Conservation (phyloP, 768 basidiomycete species). For the Asterophora lycoperdoides region DNA sequence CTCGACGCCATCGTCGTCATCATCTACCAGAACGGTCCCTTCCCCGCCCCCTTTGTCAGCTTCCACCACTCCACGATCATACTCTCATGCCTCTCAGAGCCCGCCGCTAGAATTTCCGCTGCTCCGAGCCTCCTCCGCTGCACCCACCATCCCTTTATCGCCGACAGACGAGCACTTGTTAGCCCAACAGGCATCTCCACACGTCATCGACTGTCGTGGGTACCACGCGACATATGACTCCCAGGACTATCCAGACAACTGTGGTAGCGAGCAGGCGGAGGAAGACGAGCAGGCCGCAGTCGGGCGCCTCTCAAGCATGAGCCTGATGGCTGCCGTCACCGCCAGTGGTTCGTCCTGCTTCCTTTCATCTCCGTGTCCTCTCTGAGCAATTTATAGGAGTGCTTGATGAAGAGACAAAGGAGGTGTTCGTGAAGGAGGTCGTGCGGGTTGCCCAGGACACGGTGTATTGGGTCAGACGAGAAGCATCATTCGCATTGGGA, state of each 20-base stretch:
- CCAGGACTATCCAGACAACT: slow-evolving; percentile 2
- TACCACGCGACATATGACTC: not conserved
- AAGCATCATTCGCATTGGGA: slow-evolving; percentile 85
- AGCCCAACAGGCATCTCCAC: not conserved
- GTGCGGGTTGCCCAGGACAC: slow-evolving; percentile 61
- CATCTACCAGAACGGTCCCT: slow-evolving; percentile 8
- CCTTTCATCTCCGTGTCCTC: not conserved
- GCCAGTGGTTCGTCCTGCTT: slow-evolving; percentile 53
- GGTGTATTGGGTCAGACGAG: slow-evolving; percentile 75
- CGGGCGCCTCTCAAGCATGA: slow-evolving; percentile 89
- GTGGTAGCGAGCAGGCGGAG: slow-evolving; percentile 27
- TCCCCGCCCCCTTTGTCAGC: not conserved
- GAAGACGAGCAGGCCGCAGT: slow-evolving; percentile 73
- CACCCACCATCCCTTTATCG: slow-evolving; percentile 16
- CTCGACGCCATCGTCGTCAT: slow-evolving; percentile 21
- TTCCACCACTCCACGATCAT: not conserved
- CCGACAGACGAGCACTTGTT: slow-evolving; percentile 12
- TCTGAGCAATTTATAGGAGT: slow-evolving; percentile 37
- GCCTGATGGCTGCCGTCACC: slow-evolving; percentile 82
- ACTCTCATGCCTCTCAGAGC: not conserved
- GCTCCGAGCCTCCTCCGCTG: not conserved
- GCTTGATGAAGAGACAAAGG: slow-evolving; percentile 50
- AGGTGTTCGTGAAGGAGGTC: slow-evolving; percentile 70
- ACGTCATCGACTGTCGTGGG: not conserved
- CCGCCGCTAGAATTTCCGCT: not conserved